Evolutionary conservation across 305 asterid species (phyloP).

Genomic region (Fraxinus nigra): DNA sequence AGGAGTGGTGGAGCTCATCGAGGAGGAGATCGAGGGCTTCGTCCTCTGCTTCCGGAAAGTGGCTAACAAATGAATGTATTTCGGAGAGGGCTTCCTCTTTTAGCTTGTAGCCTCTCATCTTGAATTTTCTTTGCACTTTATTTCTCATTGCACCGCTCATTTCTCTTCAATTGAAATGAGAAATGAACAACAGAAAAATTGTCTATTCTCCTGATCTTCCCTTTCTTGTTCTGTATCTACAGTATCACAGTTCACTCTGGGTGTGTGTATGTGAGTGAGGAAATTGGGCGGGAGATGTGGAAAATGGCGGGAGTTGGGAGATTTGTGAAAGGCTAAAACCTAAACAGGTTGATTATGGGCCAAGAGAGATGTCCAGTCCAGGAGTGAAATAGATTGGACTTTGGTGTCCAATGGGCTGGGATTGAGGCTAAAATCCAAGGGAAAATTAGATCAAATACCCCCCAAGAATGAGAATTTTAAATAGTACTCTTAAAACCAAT

Average conservation of each 20-base stretch:
- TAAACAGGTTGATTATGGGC: too few species aligned
- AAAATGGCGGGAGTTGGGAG: background rate
- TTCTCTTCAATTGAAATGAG: background rate
- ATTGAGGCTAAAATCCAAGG: too few species aligned
- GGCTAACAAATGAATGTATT: constrained; percentile 55
- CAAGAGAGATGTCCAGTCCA: too few species aligned
- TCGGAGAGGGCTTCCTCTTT: constrained; percentile 74
- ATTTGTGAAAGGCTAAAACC: too few species aligned
- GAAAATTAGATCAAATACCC: too few species aligned
- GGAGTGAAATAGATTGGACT: too few species aligned
- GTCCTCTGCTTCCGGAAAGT: constrained; percentile 58
- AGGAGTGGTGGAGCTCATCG: constrained; percentile 61
- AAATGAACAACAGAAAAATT: background rate
- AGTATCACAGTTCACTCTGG: background rate
- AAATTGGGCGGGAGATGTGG: constrained; percentile 2
- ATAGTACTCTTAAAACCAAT: too few species aligned
- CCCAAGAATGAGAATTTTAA: too few species aligned
- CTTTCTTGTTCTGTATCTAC: constrained; percentile 6
- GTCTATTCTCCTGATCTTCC: background rate
- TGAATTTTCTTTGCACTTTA: constrained; percentile 79
- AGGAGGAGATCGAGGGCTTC: constrained; percentile 77
- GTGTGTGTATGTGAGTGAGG: background rate
- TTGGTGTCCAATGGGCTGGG: too few species aligned
- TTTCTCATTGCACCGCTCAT: constrained; percentile 48
- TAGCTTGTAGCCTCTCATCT: constrained; percentile 81